Evolutionary conservation across 495 filamentous ascomycete species (phyloP).

Genomic region (Pseudomonodictys pantanalensis): DNA sequence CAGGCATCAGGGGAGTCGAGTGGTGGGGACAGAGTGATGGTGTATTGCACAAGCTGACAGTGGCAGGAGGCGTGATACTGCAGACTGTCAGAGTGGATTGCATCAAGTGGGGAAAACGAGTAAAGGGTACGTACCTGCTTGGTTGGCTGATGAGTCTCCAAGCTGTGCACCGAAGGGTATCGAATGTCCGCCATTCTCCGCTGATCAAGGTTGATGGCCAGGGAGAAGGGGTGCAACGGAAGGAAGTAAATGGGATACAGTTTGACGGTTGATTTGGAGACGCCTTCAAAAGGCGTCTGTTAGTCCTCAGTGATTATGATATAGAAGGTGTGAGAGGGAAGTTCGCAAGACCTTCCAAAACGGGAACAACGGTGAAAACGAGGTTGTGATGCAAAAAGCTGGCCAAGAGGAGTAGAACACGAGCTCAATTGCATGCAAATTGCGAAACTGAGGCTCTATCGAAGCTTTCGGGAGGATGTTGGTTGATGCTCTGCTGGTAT

Average conservation of each 20-base stretch:
- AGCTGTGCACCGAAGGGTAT: slow-evolving; percentile 17
- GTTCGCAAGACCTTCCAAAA: slow-evolving; percentile 2
- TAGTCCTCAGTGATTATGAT: too few species aligned
- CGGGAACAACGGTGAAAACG: not conserved
- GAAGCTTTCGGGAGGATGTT: not conserved
- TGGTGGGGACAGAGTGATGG: slow-evolving; percentile 35
- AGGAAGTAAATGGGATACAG: slow-evolving; percentile 32
- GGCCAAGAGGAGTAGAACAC: too few species aligned
- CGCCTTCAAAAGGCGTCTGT: slow-evolving; percentile 7
- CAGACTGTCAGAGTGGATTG: slow-evolving; percentile 32
- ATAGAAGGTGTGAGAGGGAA: slow-evolving; percentile 1
- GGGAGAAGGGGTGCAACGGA: slow-evolving; percentile 29
- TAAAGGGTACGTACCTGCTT: slow-evolving; percentile 10
- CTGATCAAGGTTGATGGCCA: slow-evolving; percentile 25
- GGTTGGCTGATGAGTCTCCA: not conserved
- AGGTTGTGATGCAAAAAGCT: not conserved
- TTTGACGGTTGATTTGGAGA: slow-evolving; percentile 14
- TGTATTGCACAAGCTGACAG: slow-evolving; percentile 28
- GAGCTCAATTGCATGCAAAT: too few species aligned
- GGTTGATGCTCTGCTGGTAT: not conserved
- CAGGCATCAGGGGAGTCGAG: slow-evolving; percentile 33
- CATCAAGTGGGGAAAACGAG: not conserved
- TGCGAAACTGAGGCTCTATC: not conserved
- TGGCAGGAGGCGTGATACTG: slow-evolving; percentile 32
- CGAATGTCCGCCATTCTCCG: not conserved